Base-by-base conservation (phyloP, 495 filamentous ascomycete genomes). In the Aspergillus diversus region DNA sequence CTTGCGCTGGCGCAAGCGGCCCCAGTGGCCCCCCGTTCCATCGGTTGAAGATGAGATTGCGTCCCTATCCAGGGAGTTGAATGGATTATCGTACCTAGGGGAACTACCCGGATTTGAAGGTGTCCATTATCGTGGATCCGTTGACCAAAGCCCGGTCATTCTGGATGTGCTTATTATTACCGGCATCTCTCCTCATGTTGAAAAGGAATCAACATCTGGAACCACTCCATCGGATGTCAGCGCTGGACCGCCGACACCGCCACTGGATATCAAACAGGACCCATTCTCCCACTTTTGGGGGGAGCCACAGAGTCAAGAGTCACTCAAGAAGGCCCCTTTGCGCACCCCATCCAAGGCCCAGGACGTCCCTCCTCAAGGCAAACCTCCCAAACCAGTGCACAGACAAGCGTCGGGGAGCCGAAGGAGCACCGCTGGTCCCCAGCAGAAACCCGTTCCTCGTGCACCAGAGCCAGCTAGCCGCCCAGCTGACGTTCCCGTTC, bases 61-160 rank as follows among this genome's bases (percentile, higher is more conserved):
- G 12, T 77, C 80, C 33, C 74, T 83, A 9, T 69, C 75, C 32
- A 73, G 75, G 61, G 80, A 83, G 65, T 57, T 80, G 12, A 48
- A 76, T 47, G 77, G 74, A 54, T 62, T 72, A 35, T 67, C 71
- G 43, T 64, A 71, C 16, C 57, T 75, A 31, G 69, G 72, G 53
- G 72, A 75, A 51, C 75, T 72, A 31, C 75, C 73, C 1, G 77
- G 73, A 34, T 31, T 75, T 32, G 76, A 80, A 54, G 80, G 78
- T 32, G 71, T 70, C n/a, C 68, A 72, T 54, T 62, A 49, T 62
- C 71, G 80, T 60, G 82, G 82, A 42, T 72, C 72, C 31, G 64
- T 83, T 61, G 78, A 83, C 57, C 82, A 84, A 59, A 70, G 73
- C 17, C 81, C 81, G 0, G 68, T 84, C 54, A 69, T 84, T 33